Evolutionary conservation across 148 eudicot genomes (phyloP), one percentile per base, ranked within the genome.

Genomic region (Spergularia marina): DNA sequence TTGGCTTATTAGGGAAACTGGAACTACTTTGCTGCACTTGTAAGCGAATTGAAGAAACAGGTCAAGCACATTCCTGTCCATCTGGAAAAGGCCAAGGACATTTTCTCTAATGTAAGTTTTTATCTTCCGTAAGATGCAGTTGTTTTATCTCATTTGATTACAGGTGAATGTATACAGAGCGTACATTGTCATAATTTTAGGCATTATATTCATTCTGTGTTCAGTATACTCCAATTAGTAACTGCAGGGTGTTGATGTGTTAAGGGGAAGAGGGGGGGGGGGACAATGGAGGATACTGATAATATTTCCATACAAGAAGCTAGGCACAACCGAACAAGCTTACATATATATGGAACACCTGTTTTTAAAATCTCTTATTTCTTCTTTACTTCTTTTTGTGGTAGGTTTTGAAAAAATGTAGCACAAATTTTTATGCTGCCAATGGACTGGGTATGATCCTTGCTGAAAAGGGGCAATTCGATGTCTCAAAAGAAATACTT

Each of bases 11-110:
- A 95, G 98, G 98, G 98, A 53, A 95, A 95, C 78, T 95, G 98
- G 98, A 95, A 95, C 77, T 95, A 92, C 86, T 92, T 90, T 88
- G 97, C 98, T 62, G 98, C 98, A 30, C 90, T 92, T 76, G 91
- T 91, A 21, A 87, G 89, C 67, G 98, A 95, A 83, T 88, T 90
- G 88, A 86, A 94, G 66, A 83, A 83, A 83, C 87, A 85, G 84
- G 88, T 93, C 21, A 92, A 95, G 86, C 85, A 90, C 86, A 97
- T 92, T 80, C 92, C 96, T 70, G 90, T 93, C 20, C 98, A 95
- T 90, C 82, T 89, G 74, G 97, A 95, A 77, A 95, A 95, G 80
- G 92, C 98, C 11, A 92, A 92, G 89, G 98, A 92, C 30, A 89
- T 95, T 36, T 95, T 83, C 84, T 87, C 92, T 40, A 90, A 85